Evolutionary conservation across 78 protist genomes (phyloP).

Genomic region (Polysphondylium violaceum): DNA sequence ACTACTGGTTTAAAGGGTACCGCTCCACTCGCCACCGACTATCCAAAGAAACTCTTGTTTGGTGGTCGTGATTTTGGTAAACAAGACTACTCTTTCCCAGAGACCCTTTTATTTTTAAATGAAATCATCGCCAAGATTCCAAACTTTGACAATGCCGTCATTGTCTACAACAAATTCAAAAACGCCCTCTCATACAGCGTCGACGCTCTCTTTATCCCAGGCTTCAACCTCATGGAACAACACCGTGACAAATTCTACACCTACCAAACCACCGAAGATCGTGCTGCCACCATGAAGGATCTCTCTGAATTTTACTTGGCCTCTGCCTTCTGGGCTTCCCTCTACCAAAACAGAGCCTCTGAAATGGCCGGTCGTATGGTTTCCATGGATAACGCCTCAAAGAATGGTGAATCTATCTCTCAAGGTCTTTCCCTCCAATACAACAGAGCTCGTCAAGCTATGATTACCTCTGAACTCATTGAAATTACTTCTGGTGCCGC

Average conservation of each 20-base stretch:
- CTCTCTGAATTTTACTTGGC: conserved; percentile 68
- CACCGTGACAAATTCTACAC: conserved; percentile 63
- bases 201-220: conserved; percentile 40
- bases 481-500: conserved; percentile 80
- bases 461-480: conserved; percentile 62
- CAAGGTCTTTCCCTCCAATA: conserved; percentile 65
- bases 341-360: conserved; percentile 78
- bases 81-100: conserved; percentile 64
- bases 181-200: conserved; percentile 68
- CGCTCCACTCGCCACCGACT: conserved; percentile 27
- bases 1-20: conserved; percentile 67
- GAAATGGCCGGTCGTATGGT: conserved; percentile 73
- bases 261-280: conserved; percentile 54
- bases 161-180: conserved; percentile 77
- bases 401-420: conserved; percentile 79
- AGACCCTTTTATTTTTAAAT: conserved; percentile 20
- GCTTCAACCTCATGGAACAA: conserved; percentile 63
- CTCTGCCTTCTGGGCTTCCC: conserved; percentile 45
- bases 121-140: conserved; percentile 30
- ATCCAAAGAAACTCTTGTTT: not conserved
- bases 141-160: conserved; percentile 46
- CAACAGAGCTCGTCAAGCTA: conserved; percentile 82
- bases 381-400: conserved; percentile 78
- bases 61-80: conserved; percentile 66
- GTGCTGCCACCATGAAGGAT: conserved; percentile 76